phyloP scores from a whole-genome alignment of 495 filamentous ascomycete genomes.

The Lasiosphaeriaceae sp. region DNA sequence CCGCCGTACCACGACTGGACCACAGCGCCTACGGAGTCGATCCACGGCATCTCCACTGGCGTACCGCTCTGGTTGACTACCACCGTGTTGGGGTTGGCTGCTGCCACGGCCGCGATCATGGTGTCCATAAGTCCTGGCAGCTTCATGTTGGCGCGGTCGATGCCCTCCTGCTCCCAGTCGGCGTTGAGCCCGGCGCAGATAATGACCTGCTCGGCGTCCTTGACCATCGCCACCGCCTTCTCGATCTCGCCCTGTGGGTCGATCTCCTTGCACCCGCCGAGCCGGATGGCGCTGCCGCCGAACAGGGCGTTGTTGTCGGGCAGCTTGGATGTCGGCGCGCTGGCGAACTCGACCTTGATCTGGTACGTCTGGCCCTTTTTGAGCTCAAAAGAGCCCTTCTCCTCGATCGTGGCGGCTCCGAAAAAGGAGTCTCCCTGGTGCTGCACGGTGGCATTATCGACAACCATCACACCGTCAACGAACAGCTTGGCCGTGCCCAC shows the following conservation, averaged over 20 bases:
- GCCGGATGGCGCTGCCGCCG: constrained; percentile 60
- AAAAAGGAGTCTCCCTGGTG: constrained; percentile 59
- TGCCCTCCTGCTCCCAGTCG: constrained; percentile 66
- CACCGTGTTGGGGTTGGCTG: constrained; percentile 53
- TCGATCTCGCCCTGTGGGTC: constrained; percentile 55
- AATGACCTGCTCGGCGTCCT: constrained; percentile 57
- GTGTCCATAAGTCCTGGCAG: constrained; percentile 55
- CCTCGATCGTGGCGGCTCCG: constrained; percentile 57
- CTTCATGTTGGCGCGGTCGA: constrained; percentile 58
- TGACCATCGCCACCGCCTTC: constrained; percentile 59
- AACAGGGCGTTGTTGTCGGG: constrained; percentile 50
- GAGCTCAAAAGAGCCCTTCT: constrained; percentile 51
- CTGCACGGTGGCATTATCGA: constrained; percentile 64
- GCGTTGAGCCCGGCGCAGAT: constrained; percentile 58
- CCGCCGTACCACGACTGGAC: constrained; percentile 58
- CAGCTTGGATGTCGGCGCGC: constrained; percentile 58
- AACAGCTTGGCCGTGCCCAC: constrained; percentile 62
- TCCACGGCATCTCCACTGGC: constrained; percentile 65
- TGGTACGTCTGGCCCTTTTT: constrained; percentile 59
- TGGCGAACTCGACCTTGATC: constrained; percentile 61
- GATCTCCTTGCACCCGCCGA: constrained; percentile 58
- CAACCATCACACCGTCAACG: constrained; percentile 60
- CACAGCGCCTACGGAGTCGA: constrained; percentile 43
- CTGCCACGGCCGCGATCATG: constrained; percentile 52
- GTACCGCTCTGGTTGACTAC: constrained; percentile 64